These are phyloP conservation scores for Parastagonospora avenae DNA, from an alignment of 2,329 filamentous ascomycete genomes.

Conservation along the genomic window DNA sequence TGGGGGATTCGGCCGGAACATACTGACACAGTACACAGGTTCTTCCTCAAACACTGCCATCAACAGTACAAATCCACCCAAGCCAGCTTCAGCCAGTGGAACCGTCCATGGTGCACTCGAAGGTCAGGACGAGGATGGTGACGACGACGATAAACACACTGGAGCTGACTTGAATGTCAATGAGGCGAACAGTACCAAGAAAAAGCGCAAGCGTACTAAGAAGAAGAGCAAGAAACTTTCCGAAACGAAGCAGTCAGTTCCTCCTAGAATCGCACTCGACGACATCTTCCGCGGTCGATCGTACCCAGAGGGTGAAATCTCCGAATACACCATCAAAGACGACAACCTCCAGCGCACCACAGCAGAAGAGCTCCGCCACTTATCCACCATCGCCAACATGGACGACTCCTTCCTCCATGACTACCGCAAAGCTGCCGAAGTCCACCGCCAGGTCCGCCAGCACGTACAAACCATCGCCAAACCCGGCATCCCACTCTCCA, in stretches of 20 bases:
- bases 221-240: constrained; percentile 70
- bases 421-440: constrained; percentile 83
- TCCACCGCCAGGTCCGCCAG: constrained; percentile 82
- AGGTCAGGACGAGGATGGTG: constrained; percentile 54
- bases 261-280: constrained; percentile 73
- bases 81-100: constrained; percentile 42
- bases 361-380: constrained; percentile 78
- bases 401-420: constrained; percentile 76
- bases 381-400: constrained; percentile 67
- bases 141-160: constrained; percentile 55
- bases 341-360: constrained; percentile 80
- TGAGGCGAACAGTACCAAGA: constrained; percentile 63
- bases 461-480: constrained; percentile 78
- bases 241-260: constrained; percentile 67
- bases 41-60: constrained; percentile 29
- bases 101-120: constrained; percentile 45
- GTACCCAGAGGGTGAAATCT: constrained; percentile 77
- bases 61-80: constrained; percentile 39
- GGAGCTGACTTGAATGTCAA: constrained; percentile 38
- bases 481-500: constrained; percentile 75
- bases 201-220: constrained; percentile 73
- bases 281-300: constrained; percentile 70
- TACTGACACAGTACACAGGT: constrained; percentile 32
- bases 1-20: no score
- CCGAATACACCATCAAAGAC: constrained; percentile 66